Conservation (phyloP, 805 yeast genomes). For the Candida nonsorbophila region DNA sequence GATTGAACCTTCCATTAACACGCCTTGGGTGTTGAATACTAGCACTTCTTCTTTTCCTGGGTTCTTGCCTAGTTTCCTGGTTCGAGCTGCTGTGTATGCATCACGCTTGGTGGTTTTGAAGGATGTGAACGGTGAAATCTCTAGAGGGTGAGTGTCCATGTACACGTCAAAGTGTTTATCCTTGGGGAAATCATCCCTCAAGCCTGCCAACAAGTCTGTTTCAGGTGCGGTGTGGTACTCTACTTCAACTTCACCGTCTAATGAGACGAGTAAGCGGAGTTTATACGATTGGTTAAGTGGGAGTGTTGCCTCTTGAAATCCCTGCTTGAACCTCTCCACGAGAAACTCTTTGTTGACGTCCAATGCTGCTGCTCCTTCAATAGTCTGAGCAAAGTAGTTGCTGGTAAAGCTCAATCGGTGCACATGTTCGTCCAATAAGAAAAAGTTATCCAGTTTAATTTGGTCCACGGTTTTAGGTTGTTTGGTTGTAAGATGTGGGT, state of each 20-base stretch:
- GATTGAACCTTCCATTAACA: conserved; percentile 75
- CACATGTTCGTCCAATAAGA: conserved; percentile 60
- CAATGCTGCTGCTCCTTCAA: conserved; percentile 9
- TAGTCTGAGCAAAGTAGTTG: conserved; percentile 37
- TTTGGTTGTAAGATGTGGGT: conserved; percentile 44
- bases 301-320: conserved; percentile 17
- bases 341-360: conserved; percentile 40
- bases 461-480: conserved; percentile 21
- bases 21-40: conserved; percentile 48
- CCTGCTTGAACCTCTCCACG: conserved; percentile 21
- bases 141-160: conserved; percentile 48
- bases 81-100: conserved; percentile 59
- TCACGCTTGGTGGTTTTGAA: conserved; percentile 78
- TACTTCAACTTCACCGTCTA: conserved; percentile 23
- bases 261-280: conserved; percentile 23
- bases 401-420: conserved; percentile 53
- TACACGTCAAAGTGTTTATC: conserved; percentile 50
- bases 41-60: conserved; percentile 65
- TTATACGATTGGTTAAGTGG: conserved; percentile 23
- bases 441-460: conserved; percentile 38
- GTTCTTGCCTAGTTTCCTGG: conserved; percentile 33
- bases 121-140: conserved; percentile 69
- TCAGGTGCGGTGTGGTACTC: conserved; percentile 25
- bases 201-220: conserved; percentile 25
- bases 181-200: conserved; percentile 9